A percentile compares a stretch with the other conserved stretches of the same genome.
Evolutionary conservation across 148 eudicot species (phyloP).

Genomic region (Spergularia bocconei): DNA sequence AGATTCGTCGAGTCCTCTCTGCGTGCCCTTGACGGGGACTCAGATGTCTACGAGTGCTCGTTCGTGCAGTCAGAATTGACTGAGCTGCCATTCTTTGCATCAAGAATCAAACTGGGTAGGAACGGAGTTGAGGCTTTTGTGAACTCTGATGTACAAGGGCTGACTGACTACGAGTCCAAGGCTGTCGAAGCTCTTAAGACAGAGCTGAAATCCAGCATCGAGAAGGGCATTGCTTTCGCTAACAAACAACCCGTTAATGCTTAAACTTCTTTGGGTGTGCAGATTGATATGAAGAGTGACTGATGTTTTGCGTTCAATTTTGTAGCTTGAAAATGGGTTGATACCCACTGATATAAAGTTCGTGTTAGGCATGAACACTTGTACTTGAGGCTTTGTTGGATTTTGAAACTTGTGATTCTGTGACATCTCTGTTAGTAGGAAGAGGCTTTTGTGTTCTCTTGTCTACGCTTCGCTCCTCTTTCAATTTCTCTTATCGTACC

Average conservation of each 20-base stretch:
- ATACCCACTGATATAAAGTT: neutral
- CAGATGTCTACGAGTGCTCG: constrained; percentile 80
- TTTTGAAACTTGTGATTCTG: neutral
- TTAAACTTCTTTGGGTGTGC: constrained; percentile 14
- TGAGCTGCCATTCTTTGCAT: constrained; percentile 87
- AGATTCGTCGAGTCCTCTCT: constrained; percentile 89
- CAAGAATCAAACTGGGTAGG: constrained; percentile 76
- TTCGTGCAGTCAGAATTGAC: constrained; percentile 67
- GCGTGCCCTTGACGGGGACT: constrained; percentile 86
- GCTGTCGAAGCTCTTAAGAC: constrained; percentile 75
- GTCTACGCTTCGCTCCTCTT: neutral
- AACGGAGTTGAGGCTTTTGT: constrained; percentile 74
- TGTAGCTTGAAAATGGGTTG: constrained; percentile 24
- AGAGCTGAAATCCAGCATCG: constrained; percentile 77
- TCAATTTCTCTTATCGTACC: too few species aligned
- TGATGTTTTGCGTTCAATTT: constrained; percentile 17
- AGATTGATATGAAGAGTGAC: neutral
- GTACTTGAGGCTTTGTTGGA: constrained; percentile 15
- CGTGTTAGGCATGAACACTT: constrained; percentile 21
- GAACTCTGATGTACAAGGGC: constrained; percentile 59
- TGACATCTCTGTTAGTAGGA: neutral
- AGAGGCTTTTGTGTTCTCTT: neutral
- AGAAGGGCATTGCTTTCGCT: constrained; percentile 71
- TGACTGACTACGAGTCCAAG: constrained; percentile 66
- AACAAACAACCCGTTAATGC: constrained; percentile 61